phyloP scores from a whole-genome alignment of 2,329 filamentous ascomycete genomes.

The Alternaria postmessia region DNA sequence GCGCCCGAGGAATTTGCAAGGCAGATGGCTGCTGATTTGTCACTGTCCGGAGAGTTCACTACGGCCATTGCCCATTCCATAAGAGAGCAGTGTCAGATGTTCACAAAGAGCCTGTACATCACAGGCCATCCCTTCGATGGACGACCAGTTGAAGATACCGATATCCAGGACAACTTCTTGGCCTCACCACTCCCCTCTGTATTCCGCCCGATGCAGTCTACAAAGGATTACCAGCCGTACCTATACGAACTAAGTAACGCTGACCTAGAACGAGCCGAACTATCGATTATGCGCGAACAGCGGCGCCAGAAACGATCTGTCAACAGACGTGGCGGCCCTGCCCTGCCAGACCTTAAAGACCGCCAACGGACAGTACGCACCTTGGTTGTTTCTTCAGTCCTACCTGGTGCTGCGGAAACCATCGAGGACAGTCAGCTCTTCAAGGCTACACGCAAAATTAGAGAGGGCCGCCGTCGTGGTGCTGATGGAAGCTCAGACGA shows the following conservation, averaged over 20 bases:
- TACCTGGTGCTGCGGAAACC: slow-evolving; percentile 82
- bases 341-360: slow-evolving; percentile 94
- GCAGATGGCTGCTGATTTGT: slow-evolving; percentile 88
- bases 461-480: slow-evolving; percentile 64
- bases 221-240: slow-evolving; percentile 93
- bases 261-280: slow-evolving; percentile 88
- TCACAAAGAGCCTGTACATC: slow-evolving; percentile 91
- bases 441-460: slow-evolving; percentile 64
- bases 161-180: slow-evolving; percentile 84
- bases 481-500: slow-evolving; percentile 84
- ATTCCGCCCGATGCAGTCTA: slow-evolving; percentile 89
- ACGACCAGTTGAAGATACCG: slow-evolving; percentile 88
- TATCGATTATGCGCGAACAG: slow-evolving; percentile 92
- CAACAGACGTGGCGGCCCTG: slow-evolving; percentile 89
- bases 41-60: slow-evolving; percentile 92
- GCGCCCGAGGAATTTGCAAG: slow-evolving; percentile 93
- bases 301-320: slow-evolving; percentile 93
- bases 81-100: slow-evolving; percentile 92
- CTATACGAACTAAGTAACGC: slow-evolving; percentile 92
- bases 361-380: slow-evolving; percentile 92
- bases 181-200: slow-evolving; percentile 82
- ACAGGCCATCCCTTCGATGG: slow-evolving; percentile 95
- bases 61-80: slow-evolving; percentile 98
- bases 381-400: slow-evolving; percentile 87
- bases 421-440: slow-evolving; percentile 88